These are phyloP conservation scores for Bombardia bombarda DNA, from an alignment of 495 filamentous ascomycete genomes.

Conservation along the genomic window DNA sequence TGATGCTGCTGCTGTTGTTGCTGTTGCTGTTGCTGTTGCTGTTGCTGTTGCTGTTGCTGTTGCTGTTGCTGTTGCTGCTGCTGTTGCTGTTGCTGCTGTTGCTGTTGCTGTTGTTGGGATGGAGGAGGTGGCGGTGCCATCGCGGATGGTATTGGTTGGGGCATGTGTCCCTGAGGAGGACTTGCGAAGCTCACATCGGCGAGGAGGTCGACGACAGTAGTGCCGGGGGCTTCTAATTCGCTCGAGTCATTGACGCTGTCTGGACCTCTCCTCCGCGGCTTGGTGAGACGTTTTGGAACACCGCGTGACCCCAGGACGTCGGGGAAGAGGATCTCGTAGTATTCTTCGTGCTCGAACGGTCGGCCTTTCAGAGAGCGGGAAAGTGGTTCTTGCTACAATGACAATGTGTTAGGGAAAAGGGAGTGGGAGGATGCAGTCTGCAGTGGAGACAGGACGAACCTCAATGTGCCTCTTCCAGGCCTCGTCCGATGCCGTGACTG, in stretches of 20 bases:
- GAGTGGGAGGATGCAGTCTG: background rate
- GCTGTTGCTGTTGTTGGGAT: slow-evolving; percentile 2
- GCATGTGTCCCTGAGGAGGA: slow-evolving; percentile 15
- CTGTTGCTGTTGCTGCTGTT: background rate
- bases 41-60: background rate
- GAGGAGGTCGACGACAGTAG: slow-evolving; percentile 25
- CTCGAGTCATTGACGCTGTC: slow-evolving; percentile 19
- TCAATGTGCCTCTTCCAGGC: slow-evolving; percentile 40
- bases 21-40: slow-evolving; percentile 12
- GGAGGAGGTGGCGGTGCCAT: slow-evolving; percentile 1
- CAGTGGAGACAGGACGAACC: slow-evolving; percentile 14
- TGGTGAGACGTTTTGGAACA: slow-evolving; percentile 42
- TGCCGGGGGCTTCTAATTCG: slow-evolving; percentile 23
- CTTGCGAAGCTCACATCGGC: slow-evolving; percentile 15
- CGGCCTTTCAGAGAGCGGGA: slow-evolving; percentile 38
- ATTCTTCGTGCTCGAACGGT: slow-evolving; percentile 44
- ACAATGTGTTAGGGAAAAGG: slow-evolving; percentile 2
- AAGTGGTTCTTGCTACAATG: slow-evolving; percentile 35
- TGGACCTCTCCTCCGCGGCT: slow-evolving; percentile 31
- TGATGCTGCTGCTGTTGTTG: slow-evolving; percentile 2
- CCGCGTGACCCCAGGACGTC: slow-evolving; percentile 44
- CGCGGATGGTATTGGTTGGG: slow-evolving; percentile 4
- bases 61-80: slow-evolving; percentile 3
- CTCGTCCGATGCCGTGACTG: slow-evolving; percentile 40
- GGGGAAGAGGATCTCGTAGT: slow-evolving; percentile 42